Percentiles rank a stretch among this genome's conserved stretches.
Evolutionary conservation across 345 rosid species (phyloP).

Genomic region (Abelmoschus esculentus): DNA sequence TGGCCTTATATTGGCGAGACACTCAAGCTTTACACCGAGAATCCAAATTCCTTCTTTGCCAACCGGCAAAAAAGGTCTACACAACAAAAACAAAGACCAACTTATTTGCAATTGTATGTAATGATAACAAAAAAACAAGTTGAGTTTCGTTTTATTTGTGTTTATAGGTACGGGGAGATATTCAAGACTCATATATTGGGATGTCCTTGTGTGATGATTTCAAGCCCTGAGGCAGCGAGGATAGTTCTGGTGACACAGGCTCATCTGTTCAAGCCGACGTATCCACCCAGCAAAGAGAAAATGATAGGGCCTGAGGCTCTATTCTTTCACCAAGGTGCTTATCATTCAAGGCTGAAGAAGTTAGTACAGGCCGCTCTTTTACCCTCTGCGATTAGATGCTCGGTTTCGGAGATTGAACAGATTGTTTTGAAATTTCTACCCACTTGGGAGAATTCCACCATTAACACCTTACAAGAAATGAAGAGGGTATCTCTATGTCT

Average conservation of each 20-base stretch:
- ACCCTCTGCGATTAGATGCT: conserved; percentile 62
- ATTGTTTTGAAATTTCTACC: conserved; percentile 51
- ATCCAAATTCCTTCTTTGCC: conserved; percentile 81
- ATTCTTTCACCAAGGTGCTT: conserved; percentile 81
- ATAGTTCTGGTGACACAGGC: conserved; percentile 63
- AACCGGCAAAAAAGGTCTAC: conserved; percentile 56
- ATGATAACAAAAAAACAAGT: background rate
- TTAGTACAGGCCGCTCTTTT: conserved; percentile 64
- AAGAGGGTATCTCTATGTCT: conserved; percentile 47
- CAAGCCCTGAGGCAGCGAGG: conserved; percentile 85
- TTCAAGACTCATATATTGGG: conserved; percentile 91
- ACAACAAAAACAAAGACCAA: background rate
- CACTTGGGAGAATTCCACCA: conserved; percentile 42
- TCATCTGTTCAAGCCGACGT: conserved; percentile 80
- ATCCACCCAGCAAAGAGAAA: conserved; percentile 85
- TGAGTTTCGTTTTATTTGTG: background rate
- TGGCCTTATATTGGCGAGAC: conserved; percentile 98
- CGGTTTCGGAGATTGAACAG: conserved; percentile 62
- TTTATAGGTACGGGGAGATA: conserved; percentile 63
- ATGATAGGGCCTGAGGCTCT: conserved; percentile 82
- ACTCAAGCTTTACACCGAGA: conserved; percentile 70
- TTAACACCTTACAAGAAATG: conserved; percentile 84
- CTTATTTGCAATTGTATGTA: background rate
- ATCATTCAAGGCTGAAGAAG: conserved; percentile 65
- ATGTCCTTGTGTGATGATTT: conserved; percentile 94